Evolutionary conservation across 78 protist species (phyloP).

Genomic region (Dictyostelium intermedium): DNA sequence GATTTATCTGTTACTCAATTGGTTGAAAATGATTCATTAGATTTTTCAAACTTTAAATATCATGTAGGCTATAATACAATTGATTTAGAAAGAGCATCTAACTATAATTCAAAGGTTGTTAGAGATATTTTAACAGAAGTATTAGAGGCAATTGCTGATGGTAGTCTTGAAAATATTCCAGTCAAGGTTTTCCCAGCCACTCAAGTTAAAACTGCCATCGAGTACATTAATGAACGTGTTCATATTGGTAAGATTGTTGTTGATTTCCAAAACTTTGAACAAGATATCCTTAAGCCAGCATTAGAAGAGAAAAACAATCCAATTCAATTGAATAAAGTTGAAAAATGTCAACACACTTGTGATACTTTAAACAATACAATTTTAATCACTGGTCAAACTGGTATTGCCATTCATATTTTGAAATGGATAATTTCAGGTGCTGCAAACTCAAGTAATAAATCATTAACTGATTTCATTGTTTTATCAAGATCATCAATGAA

Average conservation of each 20-base stretch:
- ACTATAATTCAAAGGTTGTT: slow-evolving; percentile 22
- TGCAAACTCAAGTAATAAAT: not conserved
- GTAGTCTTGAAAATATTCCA: slow-evolving; percentile 22
- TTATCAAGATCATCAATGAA: slow-evolving; percentile 39
- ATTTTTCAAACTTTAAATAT: slow-evolving; percentile 35
- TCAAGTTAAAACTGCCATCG: slow-evolving; percentile 55
- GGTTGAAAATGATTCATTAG: slow-evolving; percentile 45
- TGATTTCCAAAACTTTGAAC: slow-evolving; percentile 15
- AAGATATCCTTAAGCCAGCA: slow-evolving; percentile 12
- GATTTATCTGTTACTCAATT: slow-evolving; percentile 70
- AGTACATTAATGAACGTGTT: slow-evolving; percentile 37
- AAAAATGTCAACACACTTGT: not conserved
- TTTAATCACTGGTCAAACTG: slow-evolving; percentile 77
- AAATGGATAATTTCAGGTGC: slow-evolving; percentile 31
- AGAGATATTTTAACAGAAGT: slow-evolving; percentile 23
- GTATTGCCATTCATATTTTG: slow-evolving; percentile 48
- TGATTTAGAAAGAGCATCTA: slow-evolving; percentile 48
- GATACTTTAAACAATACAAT: not conserved
- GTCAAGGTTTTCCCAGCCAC: slow-evolving; percentile 31
- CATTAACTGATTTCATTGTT: slow-evolving; percentile 19
- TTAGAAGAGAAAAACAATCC: not conserved
- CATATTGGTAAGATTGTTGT: slow-evolving; percentile 73
- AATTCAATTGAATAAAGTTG: not conserved
- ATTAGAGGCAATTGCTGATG: slow-evolving; percentile 9
- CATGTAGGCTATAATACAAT: slow-evolving; percentile 37